phyloP scores from a whole-genome alignment of 2,329 filamentous ascomycete species.

The Fusarium sp. region DNA sequence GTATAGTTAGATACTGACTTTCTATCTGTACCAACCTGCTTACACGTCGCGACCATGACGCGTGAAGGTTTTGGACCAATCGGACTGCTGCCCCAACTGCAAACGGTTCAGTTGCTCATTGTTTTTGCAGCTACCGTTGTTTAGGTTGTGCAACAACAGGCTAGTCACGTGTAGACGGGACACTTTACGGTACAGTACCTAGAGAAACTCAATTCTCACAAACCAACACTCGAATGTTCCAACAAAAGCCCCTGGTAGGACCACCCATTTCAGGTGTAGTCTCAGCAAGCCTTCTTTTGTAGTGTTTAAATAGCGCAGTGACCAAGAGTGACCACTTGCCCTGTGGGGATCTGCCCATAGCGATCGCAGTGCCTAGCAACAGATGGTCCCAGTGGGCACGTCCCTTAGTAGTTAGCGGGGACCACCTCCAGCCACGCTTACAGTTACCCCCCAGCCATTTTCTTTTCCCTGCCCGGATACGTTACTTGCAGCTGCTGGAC shows the following conservation, averaged over 20 bases:
- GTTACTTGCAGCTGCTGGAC: constrained; percentile 30
- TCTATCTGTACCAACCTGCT: not conserved
- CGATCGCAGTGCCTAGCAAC: constrained; percentile 27
- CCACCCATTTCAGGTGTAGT: constrained; percentile 27
- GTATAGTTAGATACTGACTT: not conserved
- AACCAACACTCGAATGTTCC: constrained; percentile 22
- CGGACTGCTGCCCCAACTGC: constrained; percentile 27
- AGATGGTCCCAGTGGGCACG: constrained; percentile 28
- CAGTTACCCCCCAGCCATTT: constrained; percentile 47
- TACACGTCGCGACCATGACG: constrained; percentile 45
- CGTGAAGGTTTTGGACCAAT: constrained; percentile 39
- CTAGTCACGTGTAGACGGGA: constrained; percentile 35
- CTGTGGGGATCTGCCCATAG: constrained; percentile 18
- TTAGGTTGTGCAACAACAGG: not conserved
- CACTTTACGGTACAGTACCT: not conserved
- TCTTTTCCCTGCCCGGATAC: constrained; percentile 19
- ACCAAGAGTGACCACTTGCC: constrained; percentile 25
- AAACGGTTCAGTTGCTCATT: constrained; percentile 25
- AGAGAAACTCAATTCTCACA: not conserved
- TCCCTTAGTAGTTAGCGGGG: constrained; percentile 44
- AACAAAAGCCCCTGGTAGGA: not conserved
- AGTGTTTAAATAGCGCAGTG: constrained; percentile 32
- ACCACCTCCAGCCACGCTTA: constrained; percentile 47
- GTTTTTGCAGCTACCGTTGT: constrained; percentile 7
- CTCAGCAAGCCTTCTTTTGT: constrained; percentile 20